phyloP scores from a whole-genome alignment of 257 asterid species.

The Gynochthodes officinalis region DNA sequence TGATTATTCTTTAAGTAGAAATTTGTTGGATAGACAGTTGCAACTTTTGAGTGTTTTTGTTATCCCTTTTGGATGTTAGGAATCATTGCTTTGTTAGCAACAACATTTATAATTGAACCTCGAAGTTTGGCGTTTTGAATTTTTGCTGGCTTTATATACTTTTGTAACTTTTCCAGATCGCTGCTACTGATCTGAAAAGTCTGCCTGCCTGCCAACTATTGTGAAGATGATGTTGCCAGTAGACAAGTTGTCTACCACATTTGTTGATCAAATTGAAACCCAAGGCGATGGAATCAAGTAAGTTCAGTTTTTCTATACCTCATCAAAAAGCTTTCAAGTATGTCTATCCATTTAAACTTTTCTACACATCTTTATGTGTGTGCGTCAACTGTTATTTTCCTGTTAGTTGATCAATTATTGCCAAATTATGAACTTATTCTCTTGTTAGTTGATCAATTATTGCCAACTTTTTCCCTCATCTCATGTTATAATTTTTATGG shows the following conservation, averaged over 20 bases:
- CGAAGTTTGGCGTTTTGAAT: not conserved
- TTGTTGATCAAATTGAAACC: constrained; percentile 20
- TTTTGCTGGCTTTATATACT: not conserved
- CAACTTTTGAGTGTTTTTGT: not conserved
- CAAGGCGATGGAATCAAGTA: constrained; percentile 35
- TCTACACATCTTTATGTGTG: not conserved
- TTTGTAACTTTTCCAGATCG: not conserved
- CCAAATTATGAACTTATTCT: not conserved
- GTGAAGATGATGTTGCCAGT: constrained; percentile 39
- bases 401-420: not conserved
- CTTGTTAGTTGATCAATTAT: no score
- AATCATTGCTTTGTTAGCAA: not conserved
- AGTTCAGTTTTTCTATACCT: constrained; percentile 6
- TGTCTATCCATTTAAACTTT: no score
- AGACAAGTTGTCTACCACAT: constrained; percentile 45
- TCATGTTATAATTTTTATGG: no score
- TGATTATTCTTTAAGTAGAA: not conserved
- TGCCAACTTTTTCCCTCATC: no score
- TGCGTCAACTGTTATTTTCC: not conserved
- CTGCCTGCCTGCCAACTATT: constrained; percentile 6
- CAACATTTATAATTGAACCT: not conserved
- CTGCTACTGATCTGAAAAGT: not conserved
- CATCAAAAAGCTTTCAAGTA: not conserved
- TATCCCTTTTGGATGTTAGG: not conserved
- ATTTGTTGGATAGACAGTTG: not conserved